Conservation (phyloP, 495 filamentous ascomycete species). For the Hyaloscypha finlandica region DNA sequence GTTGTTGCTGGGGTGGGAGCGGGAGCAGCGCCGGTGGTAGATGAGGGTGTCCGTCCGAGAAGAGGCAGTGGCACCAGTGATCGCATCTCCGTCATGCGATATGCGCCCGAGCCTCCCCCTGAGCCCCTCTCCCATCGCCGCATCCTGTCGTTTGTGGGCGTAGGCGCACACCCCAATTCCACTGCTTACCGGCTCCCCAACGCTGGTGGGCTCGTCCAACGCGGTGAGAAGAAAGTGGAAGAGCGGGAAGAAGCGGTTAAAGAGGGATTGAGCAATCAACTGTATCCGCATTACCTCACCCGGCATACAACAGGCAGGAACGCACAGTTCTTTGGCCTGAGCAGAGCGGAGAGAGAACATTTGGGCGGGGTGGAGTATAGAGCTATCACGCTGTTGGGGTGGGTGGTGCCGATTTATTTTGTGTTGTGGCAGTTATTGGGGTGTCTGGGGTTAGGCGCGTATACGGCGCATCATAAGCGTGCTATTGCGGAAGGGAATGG, state of each 20-base stretch:
- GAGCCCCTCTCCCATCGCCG: not conserved
- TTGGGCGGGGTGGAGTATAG: slow-evolving; percentile 82
- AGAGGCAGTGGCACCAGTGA: slow-evolving; percentile 4
- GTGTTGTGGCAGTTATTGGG: slow-evolving; percentile 71
- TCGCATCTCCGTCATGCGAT: slow-evolving; percentile 4
- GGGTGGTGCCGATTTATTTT: slow-evolving; percentile 76
- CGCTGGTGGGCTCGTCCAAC: not conserved
- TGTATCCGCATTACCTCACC: slow-evolving; percentile 30
- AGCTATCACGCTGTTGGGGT: slow-evolving; percentile 69
- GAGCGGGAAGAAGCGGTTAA: not conserved
- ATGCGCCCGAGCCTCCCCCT: slow-evolving; percentile 1
- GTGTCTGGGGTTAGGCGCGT: slow-evolving; percentile 70
- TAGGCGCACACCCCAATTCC: slow-evolving; percentile 27
- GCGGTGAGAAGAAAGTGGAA: not conserved
- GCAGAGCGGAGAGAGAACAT: slow-evolving; percentile 64
- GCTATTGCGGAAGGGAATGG: slow-evolving; percentile 64
- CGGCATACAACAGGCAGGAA: slow-evolving; percentile 59
- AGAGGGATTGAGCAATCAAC: not conserved
- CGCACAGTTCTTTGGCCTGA: slow-evolving; percentile 71
- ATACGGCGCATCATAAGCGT: slow-evolving; percentile 62
- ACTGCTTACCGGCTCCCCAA: slow-evolving; percentile 12
- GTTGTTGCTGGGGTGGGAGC: not conserved
- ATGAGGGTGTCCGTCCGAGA: not conserved
- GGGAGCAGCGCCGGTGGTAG: not conserved
- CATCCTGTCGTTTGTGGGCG: slow-evolving; percentile 25